Evolutionary conservation across 768 basidiomycete species (phyloP).

Genomic region (Leccinum boreale): DNA sequence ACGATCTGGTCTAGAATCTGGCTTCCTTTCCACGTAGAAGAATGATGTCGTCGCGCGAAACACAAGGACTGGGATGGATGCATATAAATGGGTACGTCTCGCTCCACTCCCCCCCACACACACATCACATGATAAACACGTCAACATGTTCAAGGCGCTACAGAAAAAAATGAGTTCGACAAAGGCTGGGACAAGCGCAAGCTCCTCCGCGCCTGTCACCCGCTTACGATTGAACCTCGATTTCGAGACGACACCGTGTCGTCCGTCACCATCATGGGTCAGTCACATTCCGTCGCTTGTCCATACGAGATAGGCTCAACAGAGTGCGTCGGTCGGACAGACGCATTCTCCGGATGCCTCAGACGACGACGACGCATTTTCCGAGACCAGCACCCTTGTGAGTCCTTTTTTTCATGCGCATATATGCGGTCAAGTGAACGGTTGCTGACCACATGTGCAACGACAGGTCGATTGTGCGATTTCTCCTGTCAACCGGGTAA

Average conservation of each 20-base stretch:
- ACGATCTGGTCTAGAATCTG: neutral
- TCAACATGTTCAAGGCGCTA: neutral
- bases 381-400: slow-evolving; percentile 17
- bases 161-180: neutral
- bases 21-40: neutral
- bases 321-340: neutral
- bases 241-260: neutral
- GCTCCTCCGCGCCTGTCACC: neutral
- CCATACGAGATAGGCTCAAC: neutral
- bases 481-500: neutral
- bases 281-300: neutral
- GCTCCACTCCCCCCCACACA: neutral
- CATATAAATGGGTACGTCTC: neutral
- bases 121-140: neutral
- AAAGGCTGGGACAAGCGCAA: neutral
- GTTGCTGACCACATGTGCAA: neutral
- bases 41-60: neutral
- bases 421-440: neutral
- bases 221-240: neutral
- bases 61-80: neutral
- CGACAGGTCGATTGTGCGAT: neutral
- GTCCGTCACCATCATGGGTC: neutral
- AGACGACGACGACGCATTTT: neutral
- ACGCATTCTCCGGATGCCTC: neutral
- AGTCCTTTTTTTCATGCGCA: neutral